Evolutionary conservation across 2,329 filamentous ascomycete species (phyloP), one percentile per base, ranked within the genome.

Genomic region (Cadophora sp.): DNA sequence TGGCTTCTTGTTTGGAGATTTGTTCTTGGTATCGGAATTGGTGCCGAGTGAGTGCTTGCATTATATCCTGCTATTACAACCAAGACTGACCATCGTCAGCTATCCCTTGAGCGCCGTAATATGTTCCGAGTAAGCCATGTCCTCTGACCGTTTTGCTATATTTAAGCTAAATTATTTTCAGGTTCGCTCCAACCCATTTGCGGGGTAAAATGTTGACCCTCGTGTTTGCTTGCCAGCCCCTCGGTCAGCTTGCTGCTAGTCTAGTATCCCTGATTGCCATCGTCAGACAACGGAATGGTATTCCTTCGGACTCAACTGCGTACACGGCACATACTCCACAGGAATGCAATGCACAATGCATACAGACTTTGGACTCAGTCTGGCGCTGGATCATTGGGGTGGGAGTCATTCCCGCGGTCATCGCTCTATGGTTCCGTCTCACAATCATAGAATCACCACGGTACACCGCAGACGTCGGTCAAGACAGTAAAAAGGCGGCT

Each of bases 341-440:
- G 19, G 76, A 81, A 11, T 94, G 92, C 77, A 84, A 86, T 65
- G 84, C 83, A 6, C 27, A 67, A 24, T 72, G 70, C 43, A 82
- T 82, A 51, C 94, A 86, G 0, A 91, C 92, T 1, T 89, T 92
- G 0, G 92, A 95, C 80, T 90, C 91, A 74, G 91, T 91, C 79
- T 95, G 92, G 92, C 1, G 69, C n/a, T 68, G 60, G 53, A 62
- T 69, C 40, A 67, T 91, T 70, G 89, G 88, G 1, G 86, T 89
- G 0, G 89, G 89, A 7, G 88, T 88, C 9, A 81, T 90, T 0
- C 89, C 89, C 0, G 89, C 88, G 4, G 79, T 88, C 14, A 80
- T 91, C 9, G 89, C 89, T 71, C 87, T 90, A 68, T 81, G 89
- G 48, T 91, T 91, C 73, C 86, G 89, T 22, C 88, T 91, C 76